Percentiles rank a stretch among this genome's conserved stretches.
Conservation (phyloP, 768 basidiomycete species). For the Imleria badia region DNA sequence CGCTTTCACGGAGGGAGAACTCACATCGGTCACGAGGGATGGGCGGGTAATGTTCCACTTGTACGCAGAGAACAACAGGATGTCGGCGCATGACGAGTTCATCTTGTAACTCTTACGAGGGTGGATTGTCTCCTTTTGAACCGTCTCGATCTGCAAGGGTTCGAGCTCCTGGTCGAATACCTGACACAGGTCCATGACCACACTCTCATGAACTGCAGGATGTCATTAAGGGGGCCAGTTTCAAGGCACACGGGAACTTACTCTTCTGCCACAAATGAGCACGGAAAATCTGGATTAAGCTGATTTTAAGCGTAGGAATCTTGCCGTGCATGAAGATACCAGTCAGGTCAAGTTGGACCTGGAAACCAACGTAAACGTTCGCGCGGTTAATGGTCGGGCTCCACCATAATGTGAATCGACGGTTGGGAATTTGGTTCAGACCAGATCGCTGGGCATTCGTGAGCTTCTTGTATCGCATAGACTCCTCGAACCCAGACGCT, state of each 20-base stretch:
- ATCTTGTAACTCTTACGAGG: constrained; percentile 99
- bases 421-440: constrained; percentile 97
- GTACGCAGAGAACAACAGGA: constrained; percentile 93
- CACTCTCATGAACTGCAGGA: constrained; percentile 76
- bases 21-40: constrained; percentile 89
- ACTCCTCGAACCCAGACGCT: constrained; percentile 94
- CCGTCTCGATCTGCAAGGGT: constrained; percentile 97
- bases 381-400: constrained; percentile 99
- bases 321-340: constrained; percentile 99
- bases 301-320: constrained; percentile 97
- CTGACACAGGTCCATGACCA: constrained; percentile 96
- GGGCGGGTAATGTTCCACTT: constrained; percentile 99
- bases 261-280: constrained; percentile 99
- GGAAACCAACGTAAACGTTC: constrained; percentile 99
- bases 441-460: constrained; percentile 99
- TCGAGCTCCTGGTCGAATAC: constrained; percentile 99
- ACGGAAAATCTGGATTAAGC: constrained; percentile 99
- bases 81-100: constrained; percentile 99
- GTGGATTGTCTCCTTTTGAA: constrained; percentile 99
- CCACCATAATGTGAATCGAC: constrained; percentile 99
- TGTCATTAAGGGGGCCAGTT: neutral
- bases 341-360: constrained; percentile 97
- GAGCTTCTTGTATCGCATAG: constrained; percentile 93
- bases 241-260: constrained; percentile 41
- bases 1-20: constrained; percentile 22